Evolutionary conservation across 371 early-diverging fungal species (phyloP), one percentile per base, ranked within the genome.

Genomic region (Actinomucor elegans): DNA sequence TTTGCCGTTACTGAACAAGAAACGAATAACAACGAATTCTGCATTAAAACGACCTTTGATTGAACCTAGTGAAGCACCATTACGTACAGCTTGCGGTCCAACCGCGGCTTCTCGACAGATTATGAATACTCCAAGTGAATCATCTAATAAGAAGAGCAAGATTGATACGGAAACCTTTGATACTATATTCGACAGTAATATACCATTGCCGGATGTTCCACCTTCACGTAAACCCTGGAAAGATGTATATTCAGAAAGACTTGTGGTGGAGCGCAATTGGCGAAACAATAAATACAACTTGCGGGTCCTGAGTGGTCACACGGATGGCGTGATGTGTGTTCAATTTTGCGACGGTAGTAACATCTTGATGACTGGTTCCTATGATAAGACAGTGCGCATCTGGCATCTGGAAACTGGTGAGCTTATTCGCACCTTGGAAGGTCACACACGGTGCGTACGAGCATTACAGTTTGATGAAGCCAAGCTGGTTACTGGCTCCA

Each of bases 361-460:
- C 8, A 64, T 84, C 20, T 69, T 96, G 28, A 88, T 93, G 21
- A 89, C 94, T 0, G 96, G 93, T 32, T 90, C 91, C 12, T 91
- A 88, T 57, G 96, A 94, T 67, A 81, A 81, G 58, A 86, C 90
- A 0, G 79, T 94, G 36, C 80, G 87, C 15, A 83, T 93, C 15
- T 94, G 94, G 94, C 80, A 87, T 55, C 57, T 87, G 4, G 87
- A 92, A 48, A 88, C 91, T 0, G 87, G 90, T 11, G 80, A 87
- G 57, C 67, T 81, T 37, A 70, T 91, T 18, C 83, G 83, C 8
- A 74, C 80, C 5, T 69, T 96, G 11, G 73, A 61, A 10, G 99
- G 98, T 0, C 99, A 99, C 75, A 85, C 88, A 8, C 83, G 88
- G 3, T 87, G 90, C 17, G 89, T 99, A 0, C 80, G 94, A 2